phyloP scores from a whole-genome alignment of 306 rosid genomes.

The Cotoneaster glaucophyllus region DNA sequence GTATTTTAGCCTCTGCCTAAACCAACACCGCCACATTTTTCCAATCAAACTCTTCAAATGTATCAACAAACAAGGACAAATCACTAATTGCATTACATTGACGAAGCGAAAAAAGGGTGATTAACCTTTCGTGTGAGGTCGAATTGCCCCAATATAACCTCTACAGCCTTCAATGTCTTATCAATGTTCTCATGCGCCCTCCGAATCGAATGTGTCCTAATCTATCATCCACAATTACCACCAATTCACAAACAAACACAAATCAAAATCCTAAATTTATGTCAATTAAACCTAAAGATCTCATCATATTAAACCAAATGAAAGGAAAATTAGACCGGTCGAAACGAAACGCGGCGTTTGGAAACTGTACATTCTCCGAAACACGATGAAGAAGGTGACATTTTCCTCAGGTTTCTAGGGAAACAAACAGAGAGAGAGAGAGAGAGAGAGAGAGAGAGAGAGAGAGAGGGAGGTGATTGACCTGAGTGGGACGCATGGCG shows the following conservation, averaged over 20 bases:
- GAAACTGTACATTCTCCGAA: background rate
- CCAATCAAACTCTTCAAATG: background rate
- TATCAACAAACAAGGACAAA: background rate
- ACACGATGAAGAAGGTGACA: background rate
- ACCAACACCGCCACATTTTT: background rate
- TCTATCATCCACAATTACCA: conserved; percentile 29
- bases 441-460: too few species aligned
- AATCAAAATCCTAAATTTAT: conserved; percentile 11
- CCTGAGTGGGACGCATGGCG: conserved; percentile 99
- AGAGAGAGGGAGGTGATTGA: conserved; percentile 20
- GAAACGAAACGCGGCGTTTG: background rate
- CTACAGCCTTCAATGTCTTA: conserved; percentile 69
- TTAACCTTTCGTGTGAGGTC: conserved; percentile 79
- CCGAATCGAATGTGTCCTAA: conserved; percentile 85
- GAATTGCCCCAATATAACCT: conserved; percentile 61
- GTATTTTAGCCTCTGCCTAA: conserved; percentile 95
- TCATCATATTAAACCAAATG: background rate
- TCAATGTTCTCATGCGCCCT: conserved; percentile 91
- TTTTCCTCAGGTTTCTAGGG: background rate
- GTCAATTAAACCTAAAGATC: conserved; percentile 7
- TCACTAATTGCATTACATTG: background rate
- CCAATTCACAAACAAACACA: background rate
- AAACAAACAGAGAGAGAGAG: background rate
- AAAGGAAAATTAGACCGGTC: background rate
- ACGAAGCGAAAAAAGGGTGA: background rate